These are phyloP conservation scores for Vigna reflexopilosa DNA, from an alignment of 306 rosid genomes.

Conservation along the genomic window DNA sequence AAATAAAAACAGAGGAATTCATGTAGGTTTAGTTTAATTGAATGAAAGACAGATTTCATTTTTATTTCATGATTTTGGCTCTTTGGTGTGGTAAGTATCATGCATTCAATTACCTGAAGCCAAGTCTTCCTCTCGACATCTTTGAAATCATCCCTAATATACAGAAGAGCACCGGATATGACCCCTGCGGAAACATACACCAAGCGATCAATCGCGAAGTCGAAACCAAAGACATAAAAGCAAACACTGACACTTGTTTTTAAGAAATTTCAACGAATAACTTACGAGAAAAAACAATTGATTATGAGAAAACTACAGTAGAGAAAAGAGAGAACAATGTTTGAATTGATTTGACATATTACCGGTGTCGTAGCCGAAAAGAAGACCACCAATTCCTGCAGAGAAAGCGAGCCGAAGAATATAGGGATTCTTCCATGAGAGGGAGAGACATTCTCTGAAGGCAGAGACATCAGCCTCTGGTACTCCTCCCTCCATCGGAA, in stretches of 20 bases:
- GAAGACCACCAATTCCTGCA: constrained; percentile 62
- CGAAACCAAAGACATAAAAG: too few species aligned
- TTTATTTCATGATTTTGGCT: not conserved
- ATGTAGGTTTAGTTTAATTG: not conserved
- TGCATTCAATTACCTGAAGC: constrained; percentile 54
- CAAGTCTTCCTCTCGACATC: constrained; percentile 51
- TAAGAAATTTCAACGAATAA: not conserved
- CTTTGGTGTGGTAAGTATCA: too few species aligned
- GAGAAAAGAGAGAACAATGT: not conserved
- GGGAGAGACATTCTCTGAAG: constrained; percentile 52
- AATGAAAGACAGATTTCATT: not conserved
- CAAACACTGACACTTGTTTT: too few species aligned
- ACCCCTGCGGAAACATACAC: constrained; percentile 51
- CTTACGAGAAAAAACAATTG: too few species aligned
- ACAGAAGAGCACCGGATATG: constrained; percentile 69
- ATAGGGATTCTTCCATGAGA: constrained; percentile 56
- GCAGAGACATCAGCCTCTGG: constrained; percentile 50
- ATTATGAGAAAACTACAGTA: not conserved
- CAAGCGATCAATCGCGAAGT: too few species aligned
- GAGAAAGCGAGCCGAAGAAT: constrained; percentile 60
- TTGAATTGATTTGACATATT: not conserved
- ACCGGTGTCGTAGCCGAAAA: constrained; percentile 63
- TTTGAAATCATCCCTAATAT: constrained; percentile 66
- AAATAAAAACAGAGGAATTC: not conserved
- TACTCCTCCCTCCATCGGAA: constrained; percentile 53